Conservation (phyloP, 2,329 filamentous ascomycete species). For the Colletotrichum liriopes region DNA sequence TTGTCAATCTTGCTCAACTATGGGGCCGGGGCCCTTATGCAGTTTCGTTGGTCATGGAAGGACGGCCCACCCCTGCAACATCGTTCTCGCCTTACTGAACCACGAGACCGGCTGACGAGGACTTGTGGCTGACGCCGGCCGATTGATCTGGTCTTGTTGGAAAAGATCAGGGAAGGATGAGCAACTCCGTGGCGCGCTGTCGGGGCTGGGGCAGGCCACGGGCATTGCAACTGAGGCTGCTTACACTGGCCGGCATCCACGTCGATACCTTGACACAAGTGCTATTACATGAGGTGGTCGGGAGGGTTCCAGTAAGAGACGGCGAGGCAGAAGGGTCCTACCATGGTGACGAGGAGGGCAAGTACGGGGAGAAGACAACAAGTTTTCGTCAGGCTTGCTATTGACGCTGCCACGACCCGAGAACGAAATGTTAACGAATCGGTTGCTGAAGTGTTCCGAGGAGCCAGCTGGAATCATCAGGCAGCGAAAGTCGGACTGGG, state of each 20-base stretch:
- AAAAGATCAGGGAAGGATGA: background rate
- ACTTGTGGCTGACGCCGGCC: background rate
- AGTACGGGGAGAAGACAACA: background rate
- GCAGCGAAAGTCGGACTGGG: background rate
- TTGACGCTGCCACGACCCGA: background rate
- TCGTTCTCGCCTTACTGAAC: background rate
- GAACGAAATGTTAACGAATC: background rate
- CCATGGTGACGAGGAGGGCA: background rate
- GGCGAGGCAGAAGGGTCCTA: background rate
- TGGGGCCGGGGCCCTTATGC: background rate
- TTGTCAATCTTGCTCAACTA: background rate
- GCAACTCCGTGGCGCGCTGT: background rate
- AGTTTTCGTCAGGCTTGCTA: background rate
- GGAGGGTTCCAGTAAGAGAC: background rate
- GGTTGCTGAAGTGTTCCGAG: background rate
- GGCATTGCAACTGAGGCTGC: background rate
- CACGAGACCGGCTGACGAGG: background rate
- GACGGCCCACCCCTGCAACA: background rate
- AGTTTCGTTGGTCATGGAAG: background rate
- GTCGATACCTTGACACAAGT: background rate
- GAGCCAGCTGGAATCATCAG: background rate
- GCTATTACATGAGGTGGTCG: background rate
- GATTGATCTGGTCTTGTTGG: conserved; percentile 9
- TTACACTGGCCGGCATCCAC: background rate
- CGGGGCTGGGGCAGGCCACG: background rate